A percentile compares a stretch with the other conserved stretches of the same genome.
These are phyloP conservation scores for Yamadazyma triangularis DNA, from an alignment of 1,139 yeast species.

Conservation along the genomic window DNA sequence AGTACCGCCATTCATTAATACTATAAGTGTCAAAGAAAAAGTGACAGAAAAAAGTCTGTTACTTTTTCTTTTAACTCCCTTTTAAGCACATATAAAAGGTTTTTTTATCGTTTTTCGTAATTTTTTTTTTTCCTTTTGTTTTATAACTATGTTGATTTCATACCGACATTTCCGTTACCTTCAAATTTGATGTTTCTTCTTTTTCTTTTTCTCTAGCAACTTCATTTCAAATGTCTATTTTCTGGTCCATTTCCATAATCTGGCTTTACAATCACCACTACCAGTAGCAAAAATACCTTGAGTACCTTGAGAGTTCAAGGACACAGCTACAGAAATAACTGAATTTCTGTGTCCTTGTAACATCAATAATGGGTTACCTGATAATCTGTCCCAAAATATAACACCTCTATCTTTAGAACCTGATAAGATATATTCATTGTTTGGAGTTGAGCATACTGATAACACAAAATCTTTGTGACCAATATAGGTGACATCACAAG, in stretches of 20 bases:
- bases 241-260: constrained; percentile 80
- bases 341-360: constrained; percentile 96
- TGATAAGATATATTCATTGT: constrained; percentile 84
- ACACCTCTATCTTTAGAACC: constrained; percentile 98
- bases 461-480: constrained; percentile 97
- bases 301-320: constrained; percentile 65
- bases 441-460: constrained; percentile 92
- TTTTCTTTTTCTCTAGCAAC: too few relatives aligned
- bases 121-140: too few relatives aligned
- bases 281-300: constrained; percentile 93
- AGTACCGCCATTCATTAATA: too few relatives aligned
- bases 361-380: constrained; percentile 93
- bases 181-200: too few relatives aligned
- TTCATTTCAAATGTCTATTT: too few relatives aligned
- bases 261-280: constrained; percentile 95
- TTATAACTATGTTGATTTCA: too few relatives aligned
- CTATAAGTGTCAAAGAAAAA: too few relatives aligned
- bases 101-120: too few relatives aligned
- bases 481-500: constrained; percentile 87
- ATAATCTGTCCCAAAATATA: constrained; percentile 90
- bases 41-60: too few relatives aligned
- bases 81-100: too few relatives aligned
- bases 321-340: constrained; percentile 91
- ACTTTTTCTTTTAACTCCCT: too few relatives aligned
- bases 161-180: too few relatives aligned